Evolutionary conservation across 805 yeast species (phyloP).

Genomic region (Jamesozyma hellenica): DNA sequence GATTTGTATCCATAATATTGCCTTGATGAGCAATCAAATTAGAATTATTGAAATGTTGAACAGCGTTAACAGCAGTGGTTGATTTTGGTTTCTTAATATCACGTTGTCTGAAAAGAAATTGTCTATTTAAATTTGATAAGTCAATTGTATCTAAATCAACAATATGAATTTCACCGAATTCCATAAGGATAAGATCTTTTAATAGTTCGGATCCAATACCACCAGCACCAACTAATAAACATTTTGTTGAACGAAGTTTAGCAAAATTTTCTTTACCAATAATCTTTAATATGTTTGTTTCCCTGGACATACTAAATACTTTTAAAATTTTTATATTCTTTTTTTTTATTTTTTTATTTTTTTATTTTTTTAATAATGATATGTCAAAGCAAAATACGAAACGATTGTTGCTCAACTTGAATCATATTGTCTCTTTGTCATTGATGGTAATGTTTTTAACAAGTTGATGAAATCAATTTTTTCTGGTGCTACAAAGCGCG

Average conservation of each 20-base stretch:
- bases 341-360: too few species aligned
- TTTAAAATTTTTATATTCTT: too few species aligned
- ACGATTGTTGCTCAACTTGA: neutral
- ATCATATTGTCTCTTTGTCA: neutral
- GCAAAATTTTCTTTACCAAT: slow-evolving; percentile 21
- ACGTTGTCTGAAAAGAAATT: slow-evolving; percentile 77
- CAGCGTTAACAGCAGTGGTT: slow-evolving; percentile 74
- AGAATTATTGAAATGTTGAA: slow-evolving; percentile 56
- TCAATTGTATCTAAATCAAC: slow-evolving; percentile 96
- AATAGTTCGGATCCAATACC: slow-evolving; percentile 92
- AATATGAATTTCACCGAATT: slow-evolving; percentile 78
- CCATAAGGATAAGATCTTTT: slow-evolving; percentile 67
- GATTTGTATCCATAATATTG: slow-evolving; percentile 67
- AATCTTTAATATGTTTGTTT: slow-evolving; percentile 16
- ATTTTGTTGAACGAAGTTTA: slow-evolving; percentile 36
- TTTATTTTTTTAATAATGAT: too few species aligned
- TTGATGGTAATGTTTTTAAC: too few species aligned
- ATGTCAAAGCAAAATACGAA: too few species aligned
- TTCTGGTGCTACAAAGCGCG: too few species aligned
- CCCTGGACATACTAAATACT: slow-evolving; percentile 12
- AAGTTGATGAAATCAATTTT: too few species aligned
- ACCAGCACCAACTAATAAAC: slow-evolving; percentile 87
- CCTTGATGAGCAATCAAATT: slow-evolving; percentile 73
- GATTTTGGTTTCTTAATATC: slow-evolving; percentile 89
- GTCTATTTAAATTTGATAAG: slow-evolving; percentile 83